Conservation (phyloP, 805 yeast genomes). For the Sugiyamaella smithiae region DNA sequence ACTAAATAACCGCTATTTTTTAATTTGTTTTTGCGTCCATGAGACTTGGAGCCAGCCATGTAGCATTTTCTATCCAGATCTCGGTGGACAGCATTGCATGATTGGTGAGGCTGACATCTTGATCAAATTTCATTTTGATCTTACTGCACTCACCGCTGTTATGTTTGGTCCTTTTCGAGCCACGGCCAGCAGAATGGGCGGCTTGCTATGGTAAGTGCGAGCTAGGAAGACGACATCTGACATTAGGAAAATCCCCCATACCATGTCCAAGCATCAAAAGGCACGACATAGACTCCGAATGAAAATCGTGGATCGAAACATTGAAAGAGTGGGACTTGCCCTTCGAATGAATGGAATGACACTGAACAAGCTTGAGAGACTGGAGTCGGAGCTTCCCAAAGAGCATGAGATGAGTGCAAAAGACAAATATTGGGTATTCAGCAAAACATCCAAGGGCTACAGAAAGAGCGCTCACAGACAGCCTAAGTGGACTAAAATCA, state of each 20-base stretch:
- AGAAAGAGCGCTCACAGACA: conserved; percentile 76
- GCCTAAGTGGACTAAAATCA: conserved; percentile 88
- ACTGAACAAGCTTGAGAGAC: conserved; percentile 35
- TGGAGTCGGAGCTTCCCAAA: conserved; percentile 59
- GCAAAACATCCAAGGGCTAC: conserved; percentile 68
- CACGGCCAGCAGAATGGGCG: conserved; percentile 57
- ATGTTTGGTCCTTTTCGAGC: conserved; percentile 77
- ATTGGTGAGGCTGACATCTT: no score
- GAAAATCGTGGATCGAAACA: conserved; percentile 74
- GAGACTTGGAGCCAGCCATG: no score
- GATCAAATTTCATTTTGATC: no score
- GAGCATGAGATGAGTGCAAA: conserved; percentile 74
- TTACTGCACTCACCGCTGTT: no score
- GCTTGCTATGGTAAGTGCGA: conserved; percentile 61
- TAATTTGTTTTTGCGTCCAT: no score
- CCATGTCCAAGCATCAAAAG: conserved; percentile 77
- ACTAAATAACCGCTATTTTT: no score
- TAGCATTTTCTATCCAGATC: no score
- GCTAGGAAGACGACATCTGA: neutral
- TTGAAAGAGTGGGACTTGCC: conserved; percentile 59
- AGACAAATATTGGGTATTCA: conserved; percentile 87
- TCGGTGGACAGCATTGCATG: no score
- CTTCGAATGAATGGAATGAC: conserved; percentile 37
- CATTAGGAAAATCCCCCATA: conserved; percentile 68
- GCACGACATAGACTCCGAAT: conserved; percentile 80